phyloP scores from a whole-genome alignment of 441 rosid species.

The Adansonia grandidieri region DNA sequence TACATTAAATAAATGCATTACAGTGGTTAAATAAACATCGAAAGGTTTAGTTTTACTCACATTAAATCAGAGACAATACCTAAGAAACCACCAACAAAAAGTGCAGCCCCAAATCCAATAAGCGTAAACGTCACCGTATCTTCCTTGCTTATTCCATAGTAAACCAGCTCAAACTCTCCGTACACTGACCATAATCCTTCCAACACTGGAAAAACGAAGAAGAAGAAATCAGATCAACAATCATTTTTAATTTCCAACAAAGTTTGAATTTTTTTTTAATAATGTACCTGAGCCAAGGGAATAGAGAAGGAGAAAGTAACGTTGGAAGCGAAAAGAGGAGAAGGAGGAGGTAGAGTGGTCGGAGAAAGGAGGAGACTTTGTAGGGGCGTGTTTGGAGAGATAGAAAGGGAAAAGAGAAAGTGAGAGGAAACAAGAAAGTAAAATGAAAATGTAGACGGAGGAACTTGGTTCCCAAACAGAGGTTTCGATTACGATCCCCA shows the following conservation, averaged over 20 bases:
- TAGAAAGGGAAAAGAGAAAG: slow-evolving; percentile 51
- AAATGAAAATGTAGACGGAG: slow-evolving; percentile 55
- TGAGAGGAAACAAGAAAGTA: slow-evolving; percentile 61
- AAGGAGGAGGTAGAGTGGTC: slow-evolving; percentile 51
- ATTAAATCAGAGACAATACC: slow-evolving; percentile 76
- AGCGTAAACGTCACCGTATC: slow-evolving; percentile 54
- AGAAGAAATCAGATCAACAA: background rate
- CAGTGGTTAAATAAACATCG: background rate
- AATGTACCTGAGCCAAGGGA: slow-evolving; percentile 73
- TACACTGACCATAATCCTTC: slow-evolving; percentile 81
- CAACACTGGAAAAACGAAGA: slow-evolving; percentile 45
- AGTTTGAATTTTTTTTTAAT: background rate
- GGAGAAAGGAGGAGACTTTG: slow-evolving; percentile 47
- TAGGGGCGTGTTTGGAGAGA: slow-evolving; percentile 37
- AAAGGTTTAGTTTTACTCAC: slow-evolving; percentile 48
- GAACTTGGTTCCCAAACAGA: slow-evolving; percentile 74
- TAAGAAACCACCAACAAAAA: slow-evolving; percentile 61
- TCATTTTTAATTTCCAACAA: background rate
- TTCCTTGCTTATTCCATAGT: slow-evolving; percentile 53
- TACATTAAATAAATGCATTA: background rate
- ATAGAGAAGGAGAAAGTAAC: slow-evolving; percentile 65
- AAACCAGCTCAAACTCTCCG: slow-evolving; percentile 72
- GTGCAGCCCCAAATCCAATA: slow-evolving; percentile 63
- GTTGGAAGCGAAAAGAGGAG: slow-evolving; percentile 57
- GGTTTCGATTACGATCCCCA: slow-evolving; percentile 74